Evolutionary conservation across 768 basidiomycete genomes (phyloP).

Genomic region (Mycena sanguinolenta): DNA sequence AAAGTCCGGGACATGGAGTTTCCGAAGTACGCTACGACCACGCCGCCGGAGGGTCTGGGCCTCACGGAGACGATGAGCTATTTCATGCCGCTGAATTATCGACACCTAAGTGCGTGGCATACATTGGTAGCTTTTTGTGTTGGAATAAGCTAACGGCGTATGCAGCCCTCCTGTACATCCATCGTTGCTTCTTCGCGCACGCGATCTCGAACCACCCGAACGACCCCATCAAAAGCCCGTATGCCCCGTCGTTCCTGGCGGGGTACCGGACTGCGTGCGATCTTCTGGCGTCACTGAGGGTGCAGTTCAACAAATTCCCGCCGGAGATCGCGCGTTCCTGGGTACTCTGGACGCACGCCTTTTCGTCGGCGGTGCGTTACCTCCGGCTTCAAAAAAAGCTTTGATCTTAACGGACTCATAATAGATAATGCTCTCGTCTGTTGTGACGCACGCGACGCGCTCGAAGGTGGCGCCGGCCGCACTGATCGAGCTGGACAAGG

Average conservation of each 20-base stretch:
- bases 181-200: conserved; percentile 83
- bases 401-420: background rate
- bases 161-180: conserved; percentile 78
- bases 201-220: conserved; percentile 73
- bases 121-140: too few species aligned
- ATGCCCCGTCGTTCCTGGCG: conserved; percentile 76
- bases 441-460: conserved; percentile 77
- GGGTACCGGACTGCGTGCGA: conserved; percentile 77
- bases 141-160: too few species aligned
- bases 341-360: conserved; percentile 81
- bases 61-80: conserved; percentile 77
- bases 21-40: conserved; percentile 70
- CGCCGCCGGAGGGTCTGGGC: conserved; percentile 62
- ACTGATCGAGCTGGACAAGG: conserved; percentile 71
- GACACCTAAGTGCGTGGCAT: conserved; percentile 68
- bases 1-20: conserved; percentile 78
- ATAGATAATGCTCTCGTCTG: conserved; percentile 82
- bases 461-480: conserved; percentile 82
- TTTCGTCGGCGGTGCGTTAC: conserved; percentile 69
- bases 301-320: conserved; percentile 66
- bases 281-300: conserved; percentile 61
- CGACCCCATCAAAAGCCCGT: conserved; percentile 78
- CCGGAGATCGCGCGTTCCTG: conserved; percentile 74
- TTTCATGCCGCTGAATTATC: conserved; percentile 83
- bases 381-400: background rate